Percentiles rank a stretch among this genome's conserved stretches.
Conservation (phyloP, 768 basidiomycete genomes). For the Tylopilus cervinicoccineus region DNA sequence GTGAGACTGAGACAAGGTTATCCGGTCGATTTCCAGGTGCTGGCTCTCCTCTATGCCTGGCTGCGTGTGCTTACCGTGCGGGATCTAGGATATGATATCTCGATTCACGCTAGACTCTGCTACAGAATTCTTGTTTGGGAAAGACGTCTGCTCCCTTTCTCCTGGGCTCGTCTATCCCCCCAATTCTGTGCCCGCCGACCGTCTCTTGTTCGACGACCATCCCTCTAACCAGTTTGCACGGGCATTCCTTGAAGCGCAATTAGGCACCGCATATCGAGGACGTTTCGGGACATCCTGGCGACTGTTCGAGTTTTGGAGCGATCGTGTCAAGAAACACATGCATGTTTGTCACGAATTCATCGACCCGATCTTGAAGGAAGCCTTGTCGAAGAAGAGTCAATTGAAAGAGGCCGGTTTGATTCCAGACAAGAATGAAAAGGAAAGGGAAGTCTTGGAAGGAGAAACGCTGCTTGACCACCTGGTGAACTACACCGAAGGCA, state of each 20-base stretch:
- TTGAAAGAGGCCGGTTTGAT: conserved; percentile 21
- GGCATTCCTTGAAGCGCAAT: conserved; percentile 51
- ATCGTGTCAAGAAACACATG: conserved; percentile 43
- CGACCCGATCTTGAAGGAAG: conserved; percentile 48
- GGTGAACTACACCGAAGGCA: conserved; percentile 28
- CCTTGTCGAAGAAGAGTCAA: conserved; percentile 37
- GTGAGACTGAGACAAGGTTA: conserved; percentile 42
- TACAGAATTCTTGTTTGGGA: conserved; percentile 54
- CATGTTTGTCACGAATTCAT: conserved; percentile 47
- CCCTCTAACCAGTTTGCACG: conserved; percentile 40
- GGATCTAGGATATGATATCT: conserved; percentile 43
- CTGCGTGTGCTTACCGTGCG: neutral
- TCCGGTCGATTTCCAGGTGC: conserved; percentile 55
- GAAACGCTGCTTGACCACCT: conserved; percentile 31
- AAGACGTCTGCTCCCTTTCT: conserved; percentile 44
- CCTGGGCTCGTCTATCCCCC: conserved; percentile 48
- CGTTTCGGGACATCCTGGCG: conserved; percentile 47
- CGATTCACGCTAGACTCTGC: conserved; percentile 61
- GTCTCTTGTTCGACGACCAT: conserved; percentile 22
- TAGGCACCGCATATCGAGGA: conserved; percentile 34
- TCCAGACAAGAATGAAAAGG: conserved; percentile 2
- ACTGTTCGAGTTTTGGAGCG: conserved; percentile 48
- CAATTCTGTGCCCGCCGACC: too few relatives aligned
- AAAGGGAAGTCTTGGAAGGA: conserved; percentile 14
- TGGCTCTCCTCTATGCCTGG: neutral